Evolutionary conservation across 345 rosid species (phyloP).

Genomic region (Syzygium aromaticum): DNA sequence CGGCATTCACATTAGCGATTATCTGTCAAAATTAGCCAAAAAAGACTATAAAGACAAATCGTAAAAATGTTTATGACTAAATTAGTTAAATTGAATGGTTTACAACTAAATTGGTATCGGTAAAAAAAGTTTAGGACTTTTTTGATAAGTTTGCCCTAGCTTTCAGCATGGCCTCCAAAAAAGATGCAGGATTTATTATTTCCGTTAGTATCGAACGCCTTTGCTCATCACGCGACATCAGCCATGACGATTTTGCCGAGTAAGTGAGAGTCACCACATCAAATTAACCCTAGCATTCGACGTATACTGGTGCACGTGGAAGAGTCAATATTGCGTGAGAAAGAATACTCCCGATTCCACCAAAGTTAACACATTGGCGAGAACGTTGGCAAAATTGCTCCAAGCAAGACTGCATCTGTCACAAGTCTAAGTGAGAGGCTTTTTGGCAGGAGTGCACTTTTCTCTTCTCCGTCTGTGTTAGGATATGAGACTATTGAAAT

Average conservation of each 20-base stretch:
- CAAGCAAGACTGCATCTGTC: neutral
- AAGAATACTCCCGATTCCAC: neutral
- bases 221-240: neutral
- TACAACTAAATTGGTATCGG: neutral
- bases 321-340: neutral
- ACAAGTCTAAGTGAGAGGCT: neutral
- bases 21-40: accelerated
- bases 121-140: neutral
- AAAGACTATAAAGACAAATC: neutral
- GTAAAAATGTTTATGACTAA: neutral
- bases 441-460: neutral
- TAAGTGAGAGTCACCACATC: neutral
- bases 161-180: neutral
- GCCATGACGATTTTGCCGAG: neutral
- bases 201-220: neutral
- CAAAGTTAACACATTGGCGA: neutral
- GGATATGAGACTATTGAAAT: neutral
- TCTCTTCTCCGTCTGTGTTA: neutral
- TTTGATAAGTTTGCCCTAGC: neutral
- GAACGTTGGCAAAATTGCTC: neutral
- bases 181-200: neutral
- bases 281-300: neutral
- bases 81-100: neutral
- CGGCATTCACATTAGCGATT: accelerated
- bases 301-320: neutral